Evolutionary conservation across 2,329 filamentous ascomycete species (phyloP), one percentile per base, ranked within the genome.

Genomic region (Elsinoe necatrix): DNA sequence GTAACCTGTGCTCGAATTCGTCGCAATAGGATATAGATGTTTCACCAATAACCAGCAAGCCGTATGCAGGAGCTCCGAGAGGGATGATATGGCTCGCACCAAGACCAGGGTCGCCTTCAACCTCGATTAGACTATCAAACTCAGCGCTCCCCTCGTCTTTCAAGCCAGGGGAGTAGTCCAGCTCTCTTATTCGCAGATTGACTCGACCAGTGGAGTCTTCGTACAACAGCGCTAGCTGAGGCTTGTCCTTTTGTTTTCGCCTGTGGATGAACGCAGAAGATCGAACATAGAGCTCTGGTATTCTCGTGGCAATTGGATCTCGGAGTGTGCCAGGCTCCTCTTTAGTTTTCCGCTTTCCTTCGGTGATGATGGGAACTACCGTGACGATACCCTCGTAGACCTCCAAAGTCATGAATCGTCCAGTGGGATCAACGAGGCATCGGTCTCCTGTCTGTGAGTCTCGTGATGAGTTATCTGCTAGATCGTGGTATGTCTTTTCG

Each of bases 1-100:
- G 79, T 11, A 78, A 79, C 31, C 83, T 80, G 60, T 85, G 84
- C 31, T 86, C 78, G 61, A 66, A 70, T 59, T 89, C 87, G 65
- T 95, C 87, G 58, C 93, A 84, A 68, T 97, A 97, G 7, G 85
- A 82, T 58, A 98, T 80, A 1, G 84, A 83, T 0, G 88, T 95
- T 71, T 78, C 76, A 14, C 73, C 75, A 2, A 78, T 64, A 0
- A 78, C 67, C 27, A 78, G 62, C 21, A 77, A 61, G 14, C 76
- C 76, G 55, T 73, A 78, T 50, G 80, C 72, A 1, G 82, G 82
- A 23, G 73, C 73, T 8, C 81, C 76, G 18, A 85, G 74, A 0
- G 82, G 81, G 62, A 85, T 82, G 27, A 85, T 65, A 68, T 83
- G 79, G 55, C 78, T 82, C 9, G 82, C 77, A 11, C 81, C 82